These are phyloP conservation scores for Talaromyces sp. DNA, from an alignment of 2,329 filamentous ascomycete genomes.

Conservation along the genomic window DNA sequence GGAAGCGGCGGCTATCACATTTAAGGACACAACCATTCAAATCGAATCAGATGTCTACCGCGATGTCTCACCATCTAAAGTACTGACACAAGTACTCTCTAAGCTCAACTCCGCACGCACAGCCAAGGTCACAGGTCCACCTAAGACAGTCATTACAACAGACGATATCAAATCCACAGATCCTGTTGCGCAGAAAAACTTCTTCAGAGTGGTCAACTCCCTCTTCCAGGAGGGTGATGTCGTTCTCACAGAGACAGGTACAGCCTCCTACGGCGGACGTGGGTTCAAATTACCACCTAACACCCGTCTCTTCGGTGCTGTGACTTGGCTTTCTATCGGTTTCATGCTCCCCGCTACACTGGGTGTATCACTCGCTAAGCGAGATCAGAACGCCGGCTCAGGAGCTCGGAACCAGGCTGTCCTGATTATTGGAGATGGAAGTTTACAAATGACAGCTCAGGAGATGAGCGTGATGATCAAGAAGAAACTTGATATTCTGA, in stretches of 20 bases:
- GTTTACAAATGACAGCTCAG: constrained; percentile 68
- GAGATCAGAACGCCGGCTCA: constrained; percentile 21
- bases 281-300: constrained; percentile 55
- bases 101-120: constrained; percentile 60
- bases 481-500: constrained; percentile 52
- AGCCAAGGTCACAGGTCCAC: constrained; percentile 49
- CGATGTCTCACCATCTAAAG: constrained; percentile 74
- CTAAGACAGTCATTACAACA: constrained; percentile 17
- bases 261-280: constrained; percentile 57
- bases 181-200: constrained; percentile 51
- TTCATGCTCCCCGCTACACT: constrained; percentile 63
- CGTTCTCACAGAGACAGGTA: constrained; percentile 62
- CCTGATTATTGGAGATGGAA: constrained; percentile 65
- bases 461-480: constrained; percentile 67
- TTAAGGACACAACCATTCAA: constrained; percentile 73
- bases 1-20: constrained; percentile 76
- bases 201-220: constrained; percentile 52
- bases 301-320: constrained; percentile 52
- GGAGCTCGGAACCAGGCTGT: constrained; percentile 51
- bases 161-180: constrained; percentile 48
- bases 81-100: constrained; percentile 70
- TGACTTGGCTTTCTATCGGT: constrained; percentile 63
- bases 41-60: constrained; percentile 81
- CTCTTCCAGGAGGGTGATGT: constrained; percentile 59
- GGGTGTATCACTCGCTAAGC: constrained; percentile 58